Evolutionary conservation across 2,329 filamentous ascomycete genomes (phyloP).

Genomic region (Aspergillus unguis): DNA sequence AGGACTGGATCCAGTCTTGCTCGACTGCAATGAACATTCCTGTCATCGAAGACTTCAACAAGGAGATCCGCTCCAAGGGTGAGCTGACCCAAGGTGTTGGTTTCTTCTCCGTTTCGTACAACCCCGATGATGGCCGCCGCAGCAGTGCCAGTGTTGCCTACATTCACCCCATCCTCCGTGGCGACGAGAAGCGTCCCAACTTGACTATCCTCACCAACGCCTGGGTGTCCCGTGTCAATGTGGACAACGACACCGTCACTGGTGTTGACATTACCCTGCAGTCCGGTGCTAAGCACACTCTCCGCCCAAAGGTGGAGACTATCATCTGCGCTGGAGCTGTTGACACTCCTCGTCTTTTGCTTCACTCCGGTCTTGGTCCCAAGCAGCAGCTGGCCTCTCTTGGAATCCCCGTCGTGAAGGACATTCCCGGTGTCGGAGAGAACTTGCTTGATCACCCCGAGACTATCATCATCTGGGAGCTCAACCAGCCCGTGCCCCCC

Average conservation of each 20-base stretch:
- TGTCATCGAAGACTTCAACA: conserved; percentile 80
- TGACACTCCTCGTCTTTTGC: conserved; percentile 69
- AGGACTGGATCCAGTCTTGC: conserved; percentile 84
- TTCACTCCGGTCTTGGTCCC: conserved; percentile 53
- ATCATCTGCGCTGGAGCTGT: conserved; percentile 77
- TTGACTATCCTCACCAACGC: conserved; percentile 82
- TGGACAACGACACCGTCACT: conserved; percentile 66
- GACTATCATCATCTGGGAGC: conserved; percentile 70
- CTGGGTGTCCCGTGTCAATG: conserved; percentile 79
- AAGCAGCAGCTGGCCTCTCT: conserved; percentile 51
- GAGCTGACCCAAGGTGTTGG: conserved; percentile 73
- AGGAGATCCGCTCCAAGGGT: conserved; percentile 71
- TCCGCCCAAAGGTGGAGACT: conserved; percentile 68
- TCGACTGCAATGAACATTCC: conserved; percentile 76
- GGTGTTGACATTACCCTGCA: conserved; percentile 68
- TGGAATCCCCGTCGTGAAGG: conserved; percentile 56
- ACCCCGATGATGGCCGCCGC: conserved; percentile 79
- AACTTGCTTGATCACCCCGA: conserved; percentile 65
- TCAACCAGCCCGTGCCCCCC: conserved; percentile 70
- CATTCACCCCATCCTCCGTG: conserved; percentile 83
- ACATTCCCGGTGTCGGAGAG: conserved; percentile 61
- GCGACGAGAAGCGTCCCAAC: conserved; percentile 78
- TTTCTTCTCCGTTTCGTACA: conserved; percentile 89
- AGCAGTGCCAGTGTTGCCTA: conserved; percentile 88
- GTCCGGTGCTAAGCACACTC: conserved; percentile 53